Percentiles rank a stretch among this genome's conserved stretches.
Conservation (phyloP, 495 filamentous ascomycete genomes). For the Penicillium crystallinum region DNA sequence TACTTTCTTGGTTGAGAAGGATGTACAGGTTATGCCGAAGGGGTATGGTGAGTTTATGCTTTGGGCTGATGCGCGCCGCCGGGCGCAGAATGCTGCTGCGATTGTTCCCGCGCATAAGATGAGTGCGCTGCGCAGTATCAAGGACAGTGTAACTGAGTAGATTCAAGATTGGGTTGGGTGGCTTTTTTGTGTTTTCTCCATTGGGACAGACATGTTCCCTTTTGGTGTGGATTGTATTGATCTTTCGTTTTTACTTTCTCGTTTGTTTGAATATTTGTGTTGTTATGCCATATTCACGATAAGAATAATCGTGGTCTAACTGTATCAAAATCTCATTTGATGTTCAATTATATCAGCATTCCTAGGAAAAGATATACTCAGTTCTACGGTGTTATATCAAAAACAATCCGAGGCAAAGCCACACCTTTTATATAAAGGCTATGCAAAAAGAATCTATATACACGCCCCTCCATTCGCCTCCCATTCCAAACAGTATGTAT, state of each 20-base stretch:
- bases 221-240: background rate
- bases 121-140: conserved; percentile 34
- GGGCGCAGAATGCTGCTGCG: conserved; percentile 45
- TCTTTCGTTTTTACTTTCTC: no score
- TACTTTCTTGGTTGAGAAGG: conserved; percentile 69
- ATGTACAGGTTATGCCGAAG: conserved; percentile 70
- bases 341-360: no score
- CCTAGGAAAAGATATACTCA: background rate
- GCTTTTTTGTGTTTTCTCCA: background rate
- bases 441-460: conserved; percentile 4
- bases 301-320: no score
- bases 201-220: background rate
- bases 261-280: no score
- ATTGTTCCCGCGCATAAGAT: conserved; percentile 32
- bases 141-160: conserved; percentile 47
- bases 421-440: background rate
- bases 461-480: conserved; percentile 3
- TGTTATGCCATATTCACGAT: no score
- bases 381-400: background rate
- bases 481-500: conserved; percentile 2
- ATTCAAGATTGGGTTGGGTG: conserved; percentile 1
- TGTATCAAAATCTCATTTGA: no score
- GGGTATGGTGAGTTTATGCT: conserved; percentile 76
- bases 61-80: conserved; percentile 66
- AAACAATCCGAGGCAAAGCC: background rate